Evolutionary conservation across 352 stramenopile species (phyloP).

Genomic region (Pythium volutum): DNA sequence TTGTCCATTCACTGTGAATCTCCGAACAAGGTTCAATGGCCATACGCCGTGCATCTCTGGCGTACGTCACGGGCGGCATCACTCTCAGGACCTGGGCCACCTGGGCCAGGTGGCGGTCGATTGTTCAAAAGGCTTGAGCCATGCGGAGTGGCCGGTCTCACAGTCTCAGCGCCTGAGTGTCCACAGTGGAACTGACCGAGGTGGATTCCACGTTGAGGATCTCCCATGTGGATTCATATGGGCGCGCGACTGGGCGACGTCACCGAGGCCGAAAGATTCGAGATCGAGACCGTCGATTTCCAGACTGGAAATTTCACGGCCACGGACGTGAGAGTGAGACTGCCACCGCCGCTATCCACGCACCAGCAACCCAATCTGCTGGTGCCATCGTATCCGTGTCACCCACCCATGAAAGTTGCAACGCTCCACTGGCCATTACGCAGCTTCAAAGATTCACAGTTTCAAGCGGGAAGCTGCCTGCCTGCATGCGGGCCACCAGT

Average conservation of each 20-base stretch:
- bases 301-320: too few species aligned
- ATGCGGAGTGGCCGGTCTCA: neutral
- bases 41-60: constrained; percentile 2
- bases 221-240: too few species aligned
- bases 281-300: neutral
- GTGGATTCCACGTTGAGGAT: neutral
- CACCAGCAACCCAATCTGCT: neutral
- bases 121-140: neutral
- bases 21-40: neutral
- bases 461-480: neutral
- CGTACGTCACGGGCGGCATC: neutral
- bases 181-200: too few species aligned
- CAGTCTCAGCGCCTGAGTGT: neutral
- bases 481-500: neutral
- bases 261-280: neutral
- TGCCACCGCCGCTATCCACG: too few species aligned
- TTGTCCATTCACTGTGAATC: neutral
- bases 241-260: neutral
- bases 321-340: too few species aligned
- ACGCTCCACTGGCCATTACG: neutral
- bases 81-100: neutral
- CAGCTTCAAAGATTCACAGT: neutral
- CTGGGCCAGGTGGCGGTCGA: too few species aligned
- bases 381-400: neutral
- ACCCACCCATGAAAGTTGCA: neutral